A percentile compares a stretch with the other conserved stretches of the same genome.
Conservation (phyloP, 2,329 filamentous ascomycete genomes). For the Cladophialophora bantiana region DNA sequence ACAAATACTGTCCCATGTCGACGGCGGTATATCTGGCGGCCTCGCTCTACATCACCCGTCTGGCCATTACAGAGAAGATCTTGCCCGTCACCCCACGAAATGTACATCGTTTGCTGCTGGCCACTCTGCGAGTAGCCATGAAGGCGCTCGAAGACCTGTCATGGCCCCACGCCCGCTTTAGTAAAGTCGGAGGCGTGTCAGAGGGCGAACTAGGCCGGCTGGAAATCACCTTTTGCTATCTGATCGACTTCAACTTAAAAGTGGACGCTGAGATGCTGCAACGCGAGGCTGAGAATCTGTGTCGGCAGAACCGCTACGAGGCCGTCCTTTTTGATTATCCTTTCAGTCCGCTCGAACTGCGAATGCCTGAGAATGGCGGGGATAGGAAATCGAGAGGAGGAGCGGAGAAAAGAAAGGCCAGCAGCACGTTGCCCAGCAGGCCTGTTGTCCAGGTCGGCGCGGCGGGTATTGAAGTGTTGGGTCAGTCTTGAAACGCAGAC, state of each 20-base stretch:
- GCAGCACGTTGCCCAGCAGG: conserved; percentile 36
- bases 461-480: conserved; percentile 32
- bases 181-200: conserved; percentile 86
- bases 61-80: conserved; percentile 77
- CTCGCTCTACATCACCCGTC: conserved; percentile 82
- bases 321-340: conserved; percentile 24
- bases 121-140: conserved; percentile 84
- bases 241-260: conserved; percentile 81
- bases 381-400: conserved; percentile 27
- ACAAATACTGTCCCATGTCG: conserved; percentile 91
- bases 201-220: conserved; percentile 80
- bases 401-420: conserved; percentile 40
- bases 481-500: conserved; percentile 26
- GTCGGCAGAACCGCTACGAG: conserved; percentile 43
- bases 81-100: conserved; percentile 84
- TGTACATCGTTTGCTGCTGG: conserved; percentile 83
- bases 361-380: conserved; percentile 25
- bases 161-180: conserved; percentile 82
- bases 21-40: conserved; percentile 92
- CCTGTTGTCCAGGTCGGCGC: conserved; percentile 36
- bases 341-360: conserved; percentile 28
- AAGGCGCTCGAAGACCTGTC: conserved; percentile 93
- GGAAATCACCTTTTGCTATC: conserved; percentile 87
- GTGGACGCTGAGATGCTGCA: conserved; percentile 66
- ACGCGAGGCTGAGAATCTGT: conserved; percentile 55